Evolutionary conservation across 108 stramenopile genomes (phyloP).

Genomic region (Epithemia pelagica): DNA sequence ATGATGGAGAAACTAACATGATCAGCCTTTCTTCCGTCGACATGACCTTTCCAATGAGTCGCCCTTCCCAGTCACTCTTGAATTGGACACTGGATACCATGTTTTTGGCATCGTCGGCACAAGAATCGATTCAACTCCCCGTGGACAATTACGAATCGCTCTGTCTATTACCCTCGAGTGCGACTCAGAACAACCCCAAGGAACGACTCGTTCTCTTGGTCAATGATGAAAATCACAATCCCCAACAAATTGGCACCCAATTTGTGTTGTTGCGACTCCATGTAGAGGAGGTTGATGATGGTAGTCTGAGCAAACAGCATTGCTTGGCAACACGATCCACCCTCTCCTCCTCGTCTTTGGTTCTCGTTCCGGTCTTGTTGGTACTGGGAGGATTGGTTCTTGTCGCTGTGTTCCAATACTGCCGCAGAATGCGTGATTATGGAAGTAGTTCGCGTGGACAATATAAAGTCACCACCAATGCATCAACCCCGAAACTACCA

Average conservation of each 20-base stretch:
- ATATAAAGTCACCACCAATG: too few species aligned
- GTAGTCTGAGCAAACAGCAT: too few species aligned
- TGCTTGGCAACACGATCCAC: too few species aligned
- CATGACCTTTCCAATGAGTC: background rate
- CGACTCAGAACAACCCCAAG: background rate
- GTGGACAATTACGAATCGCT: background rate
- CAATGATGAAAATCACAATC: background rate
- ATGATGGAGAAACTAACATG: background rate
- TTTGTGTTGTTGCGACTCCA: background rate
- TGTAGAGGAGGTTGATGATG: too few species aligned
- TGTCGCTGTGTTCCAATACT: too few species aligned
- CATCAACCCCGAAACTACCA: too few species aligned
- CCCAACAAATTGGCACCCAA: background rate
- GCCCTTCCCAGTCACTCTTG: background rate
- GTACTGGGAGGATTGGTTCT: too few species aligned
- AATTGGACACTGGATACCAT: background rate
- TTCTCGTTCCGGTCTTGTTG: too few species aligned
- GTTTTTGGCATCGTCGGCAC: background rate
- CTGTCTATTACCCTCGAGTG: background rate
- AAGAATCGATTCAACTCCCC: background rate
- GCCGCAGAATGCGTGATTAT: too few species aligned
- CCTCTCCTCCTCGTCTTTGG: too few species aligned
- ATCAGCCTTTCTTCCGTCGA: background rate
- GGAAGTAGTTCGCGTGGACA: too few species aligned
- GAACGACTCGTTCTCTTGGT: background rate